Conservation (phyloP, 352 stramenopile species). For the Phytophthora quininea region DNA sequence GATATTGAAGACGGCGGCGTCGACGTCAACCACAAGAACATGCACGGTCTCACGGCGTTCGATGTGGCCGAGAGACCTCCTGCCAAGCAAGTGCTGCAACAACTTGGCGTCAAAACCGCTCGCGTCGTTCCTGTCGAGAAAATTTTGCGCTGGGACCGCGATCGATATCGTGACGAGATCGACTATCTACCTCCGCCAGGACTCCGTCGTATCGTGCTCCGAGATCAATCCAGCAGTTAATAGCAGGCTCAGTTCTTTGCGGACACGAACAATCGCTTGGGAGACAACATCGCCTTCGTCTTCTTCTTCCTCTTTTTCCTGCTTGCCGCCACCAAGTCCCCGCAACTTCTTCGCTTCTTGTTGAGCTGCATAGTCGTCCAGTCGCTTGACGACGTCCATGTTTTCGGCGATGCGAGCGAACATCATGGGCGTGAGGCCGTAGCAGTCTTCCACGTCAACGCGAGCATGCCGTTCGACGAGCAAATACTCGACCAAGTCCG, state of each 20-base stretch:
- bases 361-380: slow-evolving; percentile 56
- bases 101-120: slow-evolving; percentile 50
- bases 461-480: slow-evolving; percentile 53
- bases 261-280: slow-evolving; percentile 63
- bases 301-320: slow-evolving; percentile 41
- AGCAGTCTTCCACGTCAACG: slow-evolving; percentile 59
- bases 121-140: slow-evolving; percentile 49
- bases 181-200: slow-evolving; percentile 43
- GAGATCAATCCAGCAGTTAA: slow-evolving; percentile 15
- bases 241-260: slow-evolving; percentile 38
- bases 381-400: slow-evolving; percentile 56
- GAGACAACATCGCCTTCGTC: slow-evolving; percentile 30
- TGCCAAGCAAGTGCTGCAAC: slow-evolving; percentile 49
- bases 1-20: slow-evolving; percentile 21
- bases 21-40: slow-evolving; percentile 81
- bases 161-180: slow-evolving; percentile 53
- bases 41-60: slow-evolving; percentile 61
- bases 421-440: slow-evolving; percentile 73
- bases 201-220: slow-evolving; percentile 38
- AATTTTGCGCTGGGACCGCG: slow-evolving; percentile 58
- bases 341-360: slow-evolving; percentile 38
- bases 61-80: slow-evolving; percentile 55
- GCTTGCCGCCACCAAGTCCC: slow-evolving; percentile 17
- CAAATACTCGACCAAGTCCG: slow-evolving; percentile 74
- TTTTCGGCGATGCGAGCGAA: slow-evolving; percentile 78